Evolutionary conservation across 345 rosid species (phyloP).

Genomic region (Syzygium aromaticum): DNA sequence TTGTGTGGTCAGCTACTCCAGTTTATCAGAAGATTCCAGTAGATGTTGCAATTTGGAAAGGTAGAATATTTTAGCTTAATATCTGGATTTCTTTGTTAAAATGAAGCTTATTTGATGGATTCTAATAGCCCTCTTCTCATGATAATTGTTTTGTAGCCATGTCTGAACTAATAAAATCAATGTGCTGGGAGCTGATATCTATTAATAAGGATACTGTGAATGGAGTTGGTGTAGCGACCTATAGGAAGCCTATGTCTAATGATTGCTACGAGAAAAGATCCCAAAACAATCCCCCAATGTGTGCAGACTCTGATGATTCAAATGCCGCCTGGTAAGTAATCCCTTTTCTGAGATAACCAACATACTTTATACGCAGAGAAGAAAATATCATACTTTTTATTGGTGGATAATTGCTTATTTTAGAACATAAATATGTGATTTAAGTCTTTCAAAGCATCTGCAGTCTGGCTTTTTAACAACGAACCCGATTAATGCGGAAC

Average conservation of each 20-base stretch:
- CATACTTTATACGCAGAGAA: not conserved
- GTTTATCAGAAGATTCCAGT: conserved; percentile 72
- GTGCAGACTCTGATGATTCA: conserved; percentile 74
- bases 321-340: conserved; percentile 77
- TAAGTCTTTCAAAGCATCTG: not conserved
- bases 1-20: conserved; percentile 98
- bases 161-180: conserved; percentile 59
- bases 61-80: conserved; percentile 21
- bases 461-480: not conserved
- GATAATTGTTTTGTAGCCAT: conserved; percentile 51
- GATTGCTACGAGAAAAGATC: conserved; percentile 76
- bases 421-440: not conserved
- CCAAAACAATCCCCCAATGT: conserved; percentile 63
- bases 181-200: conserved; percentile 91
- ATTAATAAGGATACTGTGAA: conserved; percentile 61
- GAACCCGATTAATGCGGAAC: not conserved
- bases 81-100: not conserved
- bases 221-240: conserved; percentile 70
- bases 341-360: not conserved
- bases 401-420: not conserved
- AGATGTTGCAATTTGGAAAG: conserved; percentile 88
- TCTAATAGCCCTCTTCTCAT: conserved; percentile 10
- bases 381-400: not conserved
- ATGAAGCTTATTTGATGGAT: conserved; percentile 1
- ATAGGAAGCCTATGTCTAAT: conserved; percentile 70